Percentiles rank a stretch among this genome's conserved stretches.
These are phyloP conservation scores for Setaria italica DNA, from an alignment of 202 grass and related monocot genomes.

Conservation along the genomic window DNA sequence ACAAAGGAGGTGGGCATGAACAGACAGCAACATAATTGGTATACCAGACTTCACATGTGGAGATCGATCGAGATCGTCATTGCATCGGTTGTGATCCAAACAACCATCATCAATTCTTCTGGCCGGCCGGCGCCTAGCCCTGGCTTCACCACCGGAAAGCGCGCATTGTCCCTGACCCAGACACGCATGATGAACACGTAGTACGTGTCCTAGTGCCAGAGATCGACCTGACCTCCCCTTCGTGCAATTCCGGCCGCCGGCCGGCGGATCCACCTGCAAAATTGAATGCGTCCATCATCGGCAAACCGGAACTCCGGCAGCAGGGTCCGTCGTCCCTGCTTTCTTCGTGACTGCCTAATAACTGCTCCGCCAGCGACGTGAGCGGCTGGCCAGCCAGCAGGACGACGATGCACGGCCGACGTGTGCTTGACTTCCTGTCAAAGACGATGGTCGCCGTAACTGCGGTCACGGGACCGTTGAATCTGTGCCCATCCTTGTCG, in stretches of 20 bases:
- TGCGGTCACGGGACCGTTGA: slow-evolving; percentile 16
- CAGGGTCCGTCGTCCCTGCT: not conserved
- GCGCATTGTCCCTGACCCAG: not conserved
- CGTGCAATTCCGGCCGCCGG: not conserved
- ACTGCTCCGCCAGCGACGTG: not conserved
- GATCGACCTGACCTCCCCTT: not conserved
- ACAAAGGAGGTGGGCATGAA: no score
- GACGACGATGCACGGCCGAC: not conserved
- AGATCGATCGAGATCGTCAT: no score
- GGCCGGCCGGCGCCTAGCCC: not conserved
- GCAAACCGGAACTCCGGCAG: not conserved
- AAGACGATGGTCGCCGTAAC: not conserved
- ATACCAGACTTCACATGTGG: not conserved
- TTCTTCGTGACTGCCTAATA: not conserved
- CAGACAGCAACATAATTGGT: no score
- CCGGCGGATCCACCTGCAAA: not conserved
- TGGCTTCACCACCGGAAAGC: slow-evolving; percentile 18
- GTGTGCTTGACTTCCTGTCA: slow-evolving; percentile 16
- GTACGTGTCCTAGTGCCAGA: not conserved
- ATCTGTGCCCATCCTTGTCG: not conserved
- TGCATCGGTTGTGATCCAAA: not conserved
- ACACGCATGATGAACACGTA: not conserved
- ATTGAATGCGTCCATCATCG: slow-evolving; percentile 5
- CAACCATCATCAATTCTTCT: not conserved
- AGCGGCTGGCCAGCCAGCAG: not conserved